Evolutionary conservation across 331 rosid species (phyloP), one percentile per base, ranked within the genome.

Genomic region (Rhamnella rubrinervis): DNA sequence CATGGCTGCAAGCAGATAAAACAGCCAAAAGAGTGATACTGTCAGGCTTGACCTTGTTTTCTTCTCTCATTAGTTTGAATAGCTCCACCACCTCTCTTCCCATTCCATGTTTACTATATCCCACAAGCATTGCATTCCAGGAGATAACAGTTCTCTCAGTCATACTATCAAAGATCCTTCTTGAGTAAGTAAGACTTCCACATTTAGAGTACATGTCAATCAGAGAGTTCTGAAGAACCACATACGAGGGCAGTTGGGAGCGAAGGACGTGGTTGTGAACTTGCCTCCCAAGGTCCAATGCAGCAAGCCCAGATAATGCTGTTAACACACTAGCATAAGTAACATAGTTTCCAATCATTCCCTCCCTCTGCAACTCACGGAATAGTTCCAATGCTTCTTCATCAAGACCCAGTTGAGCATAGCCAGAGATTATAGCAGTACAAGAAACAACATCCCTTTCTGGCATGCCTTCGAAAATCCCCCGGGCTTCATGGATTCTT

Each of bases 131-230:
- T 13, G 89, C 91, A 77, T 91, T 91, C 96, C 97, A 91, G 28
- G 96, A 91, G 74, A 91, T 82, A 56, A 76, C 84, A 25, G 88
- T 88, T 75, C 93, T 85, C 84, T 88, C 93, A 16, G 61, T 65
- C 88, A 91, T 86, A 60, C 71, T 46, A 72, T 85, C 87, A 61
- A 91, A 91, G n/a, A 86, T 71, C 71, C 91, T 83, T 72, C 91
- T 80, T 0, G 97, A 74, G 67, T 88, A 91, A 35, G 75, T 56
- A 57, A 88, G 87, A 59, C 77, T 86, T 72, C 96, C 97, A 66
- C 93, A 88, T 83, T 91, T 91, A 41, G 93, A 81, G 81, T 91
- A 88, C 97, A 88, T 88, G 73, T 88, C 93, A 44, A 91, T 88
- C 71, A 91, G 66, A 55, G 97, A 88, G 70, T 91, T 91, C 74